Evolutionary conservation across 345 rosid species (phyloP).

Genomic region (Balakata baccata): DNA sequence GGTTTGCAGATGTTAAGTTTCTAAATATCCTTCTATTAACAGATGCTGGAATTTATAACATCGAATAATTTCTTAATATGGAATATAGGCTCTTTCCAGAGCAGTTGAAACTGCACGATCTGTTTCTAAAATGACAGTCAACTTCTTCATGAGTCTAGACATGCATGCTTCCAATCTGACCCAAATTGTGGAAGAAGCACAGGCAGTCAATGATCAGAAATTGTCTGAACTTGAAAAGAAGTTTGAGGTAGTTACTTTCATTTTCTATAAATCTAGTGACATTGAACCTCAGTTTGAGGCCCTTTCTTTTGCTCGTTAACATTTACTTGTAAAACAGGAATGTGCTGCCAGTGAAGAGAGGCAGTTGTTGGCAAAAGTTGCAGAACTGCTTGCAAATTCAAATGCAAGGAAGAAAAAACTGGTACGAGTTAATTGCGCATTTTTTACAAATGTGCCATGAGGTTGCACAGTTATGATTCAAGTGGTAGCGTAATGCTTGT

Average conservation of each 20-base stretch:
- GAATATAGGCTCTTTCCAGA: conserved; percentile 74
- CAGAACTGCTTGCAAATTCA: conserved; percentile 76
- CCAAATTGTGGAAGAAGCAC: conserved; percentile 77
- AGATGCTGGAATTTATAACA: neutral
- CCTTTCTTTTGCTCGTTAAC: neutral
- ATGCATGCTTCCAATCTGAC: conserved; percentile 66
- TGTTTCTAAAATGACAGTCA: conserved; percentile 71
- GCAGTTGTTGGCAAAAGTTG: conserved; percentile 82
- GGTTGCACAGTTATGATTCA: conserved; percentile 1
- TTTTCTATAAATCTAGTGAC: conserved; percentile 4
- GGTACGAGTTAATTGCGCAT: conserved; percentile 33
- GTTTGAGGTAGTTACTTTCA: conserved; percentile 64
- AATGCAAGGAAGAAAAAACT: conserved; percentile 85
- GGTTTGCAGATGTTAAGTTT: conserved; percentile 38
- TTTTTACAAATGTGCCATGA: neutral
- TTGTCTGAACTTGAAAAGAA: conserved; percentile 78
- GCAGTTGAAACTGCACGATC: conserved; percentile 78
- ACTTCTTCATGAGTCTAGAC: conserved; percentile 72
- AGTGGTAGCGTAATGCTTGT: conserved; percentile 7
- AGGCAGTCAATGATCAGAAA: conserved; percentile 68
- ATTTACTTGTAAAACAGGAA: conserved; percentile 45
- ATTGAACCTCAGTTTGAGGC: neutral
- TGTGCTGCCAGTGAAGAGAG: conserved; percentile 87
- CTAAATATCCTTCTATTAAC: conserved; percentile 3
- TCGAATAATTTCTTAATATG: conserved; percentile 4